Conservation (phyloP, 352 stramenopile species). For the Phytophthora pini region DNA sequence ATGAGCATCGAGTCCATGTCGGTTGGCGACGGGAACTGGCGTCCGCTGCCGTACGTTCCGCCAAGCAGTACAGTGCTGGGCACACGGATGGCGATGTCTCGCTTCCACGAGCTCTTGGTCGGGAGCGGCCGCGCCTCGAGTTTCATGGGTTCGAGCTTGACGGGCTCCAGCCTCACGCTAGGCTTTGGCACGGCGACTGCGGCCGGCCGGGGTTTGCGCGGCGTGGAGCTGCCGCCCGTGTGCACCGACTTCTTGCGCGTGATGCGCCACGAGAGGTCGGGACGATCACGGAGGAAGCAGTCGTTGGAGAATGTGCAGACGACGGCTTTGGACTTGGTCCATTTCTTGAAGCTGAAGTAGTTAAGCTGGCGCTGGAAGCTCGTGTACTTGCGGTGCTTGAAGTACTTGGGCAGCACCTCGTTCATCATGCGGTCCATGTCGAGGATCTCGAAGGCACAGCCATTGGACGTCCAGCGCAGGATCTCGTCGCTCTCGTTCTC, state of each 20-base stretch:
- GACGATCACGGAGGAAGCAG: conserved; percentile 66
- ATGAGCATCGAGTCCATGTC: conserved; percentile 57
- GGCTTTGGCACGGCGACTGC: background rate
- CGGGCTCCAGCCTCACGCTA: conserved; percentile 15
- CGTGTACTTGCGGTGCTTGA: conserved; percentile 87
- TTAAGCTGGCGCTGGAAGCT: conserved; percentile 92
- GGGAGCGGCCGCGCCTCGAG: conserved; percentile 7
- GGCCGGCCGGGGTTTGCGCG: conserved; percentile 7
- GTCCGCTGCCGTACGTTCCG: conserved; percentile 15
- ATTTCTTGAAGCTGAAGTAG: conserved; percentile 81
- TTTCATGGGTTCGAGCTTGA: conserved; percentile 16
- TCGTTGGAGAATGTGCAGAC: conserved; percentile 83
- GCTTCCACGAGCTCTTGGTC: conserved; percentile 32
- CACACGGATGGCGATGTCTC: conserved; percentile 41
- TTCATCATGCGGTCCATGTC: conserved; percentile 72
- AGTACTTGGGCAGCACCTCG: conserved; percentile 82
- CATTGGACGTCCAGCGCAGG: conserved; percentile 57
- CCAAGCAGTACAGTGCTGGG: conserved; percentile 6
- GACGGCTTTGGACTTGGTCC: conserved; percentile 78
- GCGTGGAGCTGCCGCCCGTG: conserved; percentile 15
- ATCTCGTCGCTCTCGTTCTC: conserved; percentile 53
- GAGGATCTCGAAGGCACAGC: conserved; percentile 86
- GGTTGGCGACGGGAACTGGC: conserved; percentile 47
- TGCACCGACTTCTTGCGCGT: conserved; percentile 70
- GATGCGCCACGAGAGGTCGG: conserved; percentile 65